These are phyloP conservation scores for Penicillium polonicum DNA, from an alignment of 2,329 filamentous ascomycete genomes.

Conservation along the genomic window DNA sequence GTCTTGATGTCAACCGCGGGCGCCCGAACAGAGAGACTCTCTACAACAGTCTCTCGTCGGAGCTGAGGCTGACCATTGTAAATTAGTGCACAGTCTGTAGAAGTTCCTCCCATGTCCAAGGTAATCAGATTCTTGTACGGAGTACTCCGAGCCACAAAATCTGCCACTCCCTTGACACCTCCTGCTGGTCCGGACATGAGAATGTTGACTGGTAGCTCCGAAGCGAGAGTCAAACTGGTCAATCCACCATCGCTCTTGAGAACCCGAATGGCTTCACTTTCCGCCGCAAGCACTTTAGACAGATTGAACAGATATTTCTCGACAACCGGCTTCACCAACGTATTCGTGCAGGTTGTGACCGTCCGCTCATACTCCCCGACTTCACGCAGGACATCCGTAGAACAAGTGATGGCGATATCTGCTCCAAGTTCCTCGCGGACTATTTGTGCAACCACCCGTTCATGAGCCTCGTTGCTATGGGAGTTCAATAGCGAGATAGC, in stretches of 20 bases:
- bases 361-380: constrained; percentile 52
- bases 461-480: constrained; percentile 47
- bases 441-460: constrained; percentile 40
- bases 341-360: constrained; percentile 50
- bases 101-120: constrained; percentile 54
- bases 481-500: constrained; percentile 51
- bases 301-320: constrained; percentile 48
- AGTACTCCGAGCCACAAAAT: constrained; percentile 47
- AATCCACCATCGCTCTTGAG: constrained; percentile 52
- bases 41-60: constrained; percentile 49
- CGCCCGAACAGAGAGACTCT: constrained; percentile 46
- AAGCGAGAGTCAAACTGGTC: constrained; percentile 47
- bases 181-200: constrained; percentile 53
- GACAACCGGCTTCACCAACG: constrained; percentile 50
- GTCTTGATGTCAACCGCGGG: constrained; percentile 52
- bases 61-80: constrained; percentile 45
- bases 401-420: constrained; percentile 47
- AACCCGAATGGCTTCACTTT: constrained; percentile 49
- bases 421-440: constrained; percentile 46
- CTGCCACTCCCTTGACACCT: constrained; percentile 50
- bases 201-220: constrained; percentile 50
- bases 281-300: constrained; percentile 38
- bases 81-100: constrained; percentile 50
- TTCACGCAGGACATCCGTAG: constrained; percentile 48
- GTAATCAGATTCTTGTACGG: constrained; percentile 52